phyloP scores from a whole-genome alignment of 139 green algal species.

The Volvox reticuliferus region DNA sequence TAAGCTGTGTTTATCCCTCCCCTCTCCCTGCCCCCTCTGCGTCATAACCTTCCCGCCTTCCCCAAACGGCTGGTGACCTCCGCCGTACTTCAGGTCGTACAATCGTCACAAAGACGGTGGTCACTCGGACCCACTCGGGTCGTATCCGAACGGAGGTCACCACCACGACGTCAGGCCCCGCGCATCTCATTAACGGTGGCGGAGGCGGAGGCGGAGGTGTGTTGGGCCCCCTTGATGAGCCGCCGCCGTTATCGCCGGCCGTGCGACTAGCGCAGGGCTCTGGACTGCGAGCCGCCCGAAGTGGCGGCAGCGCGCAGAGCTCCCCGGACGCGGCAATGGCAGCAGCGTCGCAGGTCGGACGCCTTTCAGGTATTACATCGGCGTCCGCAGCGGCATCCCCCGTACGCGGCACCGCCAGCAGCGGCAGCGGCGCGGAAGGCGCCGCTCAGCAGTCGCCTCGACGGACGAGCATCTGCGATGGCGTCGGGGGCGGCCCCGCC shows the following conservation, averaged over 20 bases:
- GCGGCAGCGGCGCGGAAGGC: not conserved
- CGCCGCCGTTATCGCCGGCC: not conserved
- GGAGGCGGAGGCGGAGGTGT: not conserved
- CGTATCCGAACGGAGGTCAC: constrained; percentile 18
- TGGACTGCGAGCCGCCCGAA: not conserved
- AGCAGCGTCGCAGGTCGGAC: not conserved
- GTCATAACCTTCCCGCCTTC: not conserved
- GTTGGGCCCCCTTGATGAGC: not conserved
- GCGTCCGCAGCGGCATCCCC: not conserved
- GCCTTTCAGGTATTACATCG: not conserved
- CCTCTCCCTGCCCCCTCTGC: no score
- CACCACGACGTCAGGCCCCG: constrained; percentile 31
- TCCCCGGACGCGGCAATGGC: not conserved
- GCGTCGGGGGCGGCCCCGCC: not conserved
- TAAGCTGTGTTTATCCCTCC: no score
- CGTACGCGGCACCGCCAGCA: not conserved
- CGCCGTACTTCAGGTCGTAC: constrained; percentile 8
- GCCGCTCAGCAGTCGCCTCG: not conserved
- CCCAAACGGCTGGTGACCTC: no score
- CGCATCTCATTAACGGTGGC: constrained; percentile 5
- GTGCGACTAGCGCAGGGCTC: not conserved
- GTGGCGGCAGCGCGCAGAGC: not conserved
- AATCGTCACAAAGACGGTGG: constrained; percentile 18
- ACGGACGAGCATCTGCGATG: not conserved
- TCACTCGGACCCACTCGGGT: constrained; percentile 31